Evolutionary conservation across 106 monocot genomes (phyloP).

Genomic region (Allium cepa): DNA sequence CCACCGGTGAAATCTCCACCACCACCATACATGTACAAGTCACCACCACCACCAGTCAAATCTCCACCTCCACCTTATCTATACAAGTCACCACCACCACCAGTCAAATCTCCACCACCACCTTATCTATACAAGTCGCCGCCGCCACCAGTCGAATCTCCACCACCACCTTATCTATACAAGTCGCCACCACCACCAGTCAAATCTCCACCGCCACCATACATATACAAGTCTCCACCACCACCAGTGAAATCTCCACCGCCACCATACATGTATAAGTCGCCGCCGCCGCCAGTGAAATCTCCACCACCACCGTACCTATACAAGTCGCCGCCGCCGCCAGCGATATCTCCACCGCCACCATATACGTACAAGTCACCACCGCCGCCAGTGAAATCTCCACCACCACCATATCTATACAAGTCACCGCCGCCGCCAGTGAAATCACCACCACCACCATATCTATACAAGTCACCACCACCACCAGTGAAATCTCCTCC

Average conservation of each 20-base stretch:
- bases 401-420: conserved; percentile 13
- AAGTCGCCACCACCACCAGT: conserved; percentile 22
- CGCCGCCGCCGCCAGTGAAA: conserved; percentile 4
- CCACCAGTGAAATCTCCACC: conserved; percentile 15
- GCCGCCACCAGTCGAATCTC: conserved; percentile 13
- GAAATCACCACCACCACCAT: conserved; percentile 1
- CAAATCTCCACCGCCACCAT: conserved; percentile 14
- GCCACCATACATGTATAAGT: background rate
- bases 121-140: conserved; percentile 5
- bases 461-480: conserved; percentile 15
- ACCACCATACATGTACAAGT: conserved; percentile 2
- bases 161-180: conserved; percentile 16
- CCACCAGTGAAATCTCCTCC: conserved; percentile 17
- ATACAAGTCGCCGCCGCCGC: conserved; percentile 10
- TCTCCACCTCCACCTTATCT: conserved; percentile 6
- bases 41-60: conserved; percentile 3
- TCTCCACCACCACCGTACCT: background rate
- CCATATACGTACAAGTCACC: background rate
- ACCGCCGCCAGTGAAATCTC: background rate
- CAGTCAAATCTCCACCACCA: conserved; percentile 3
- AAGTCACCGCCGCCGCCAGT: conserved; percentile 18
- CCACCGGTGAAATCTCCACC: background rate
- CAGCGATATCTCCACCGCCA: background rate
- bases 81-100: conserved; percentile 18
- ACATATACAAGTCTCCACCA: conserved; percentile 14